Base-by-base conservation (phyloP, 768 basidiomycete species). In the Macrocybe gigantea region DNA sequence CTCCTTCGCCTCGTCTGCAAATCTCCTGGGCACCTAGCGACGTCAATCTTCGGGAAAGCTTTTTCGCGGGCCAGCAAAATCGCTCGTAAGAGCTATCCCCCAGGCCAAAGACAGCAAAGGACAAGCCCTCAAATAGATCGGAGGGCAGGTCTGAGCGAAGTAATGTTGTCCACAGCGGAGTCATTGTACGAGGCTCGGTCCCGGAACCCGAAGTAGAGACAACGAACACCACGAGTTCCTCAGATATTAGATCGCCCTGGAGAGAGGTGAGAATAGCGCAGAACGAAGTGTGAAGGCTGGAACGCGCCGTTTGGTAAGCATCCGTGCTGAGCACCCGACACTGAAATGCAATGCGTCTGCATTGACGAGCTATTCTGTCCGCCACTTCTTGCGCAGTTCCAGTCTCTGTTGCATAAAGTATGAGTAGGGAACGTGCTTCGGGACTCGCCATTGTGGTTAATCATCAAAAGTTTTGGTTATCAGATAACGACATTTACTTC, bases 11-110 rank as follows among this genome's bases (percentile, higher is more conserved):
- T 44, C 84, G 69, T 40, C 70, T 60, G 53, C 77, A 79, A 34
- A 93, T 68, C 51, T 88, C 83, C 0, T 55, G 67, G 0, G 82
- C 93, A 6, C 92, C 90, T 2, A 96, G 73, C 37, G 66, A 73
- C 13, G 65, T 53, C 36, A 94, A 60, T 15, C 93, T 68, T 37
- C 89, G 70, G 6, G 78, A 72, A 1, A 94, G 64, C 51, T 86
- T 84, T 64, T 93, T 94, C 3, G 85, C 88, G 0, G 93, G 86
- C 92, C 93, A 96, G 61, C 89, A 92, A 52, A 93, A 95, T 53
- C 85, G 86, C 54, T 91, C 88, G 57, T 95, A 96, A 0, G 84
- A 74, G 2, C 84, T 80, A 59, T 94, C 93, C 3, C 93, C 93
- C 5, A 95, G 74, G 0, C 87, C 93, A 56, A 94, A 92, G 4